A percentile compares a stretch with the other conserved stretches of the same genome.
Evolutionary conservation across 1,284 basidiomycete species (phyloP).

Genomic region (Cyathus pygmaeus): DNA sequence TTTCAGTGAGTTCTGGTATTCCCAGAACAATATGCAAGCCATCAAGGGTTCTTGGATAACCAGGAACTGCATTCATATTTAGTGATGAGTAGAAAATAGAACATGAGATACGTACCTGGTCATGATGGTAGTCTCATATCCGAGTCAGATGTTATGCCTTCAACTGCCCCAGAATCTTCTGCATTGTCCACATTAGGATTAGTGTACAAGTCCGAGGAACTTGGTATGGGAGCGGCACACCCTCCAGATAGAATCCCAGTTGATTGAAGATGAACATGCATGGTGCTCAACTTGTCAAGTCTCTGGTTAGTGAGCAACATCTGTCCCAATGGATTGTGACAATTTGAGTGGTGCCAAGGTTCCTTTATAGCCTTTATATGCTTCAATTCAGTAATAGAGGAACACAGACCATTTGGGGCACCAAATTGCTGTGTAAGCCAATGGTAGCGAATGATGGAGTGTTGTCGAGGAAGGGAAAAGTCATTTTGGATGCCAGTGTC

Average conservation of each 20-base stretch:
- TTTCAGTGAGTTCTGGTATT: slow-evolving; percentile 18
- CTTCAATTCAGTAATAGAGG: slow-evolving; percentile 8
- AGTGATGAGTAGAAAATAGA: too few species aligned
- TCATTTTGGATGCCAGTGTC: slow-evolving; percentile 45
- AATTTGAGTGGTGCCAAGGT: slow-evolving; percentile 20
- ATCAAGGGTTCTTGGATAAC: too few species aligned
- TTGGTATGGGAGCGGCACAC: too few species aligned
- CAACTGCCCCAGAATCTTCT: too few species aligned
- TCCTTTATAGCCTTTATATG: slow-evolving; percentile 44
- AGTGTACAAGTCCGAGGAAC: too few species aligned
- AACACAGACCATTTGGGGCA: slow-evolving; percentile 30
- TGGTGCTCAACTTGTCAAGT: neutral
- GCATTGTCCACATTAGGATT: too few species aligned
- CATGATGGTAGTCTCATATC: too few species aligned
- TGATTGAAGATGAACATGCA: neutral
- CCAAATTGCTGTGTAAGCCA: slow-evolving; percentile 45
- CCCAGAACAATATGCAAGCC: too few species aligned
- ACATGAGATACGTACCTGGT: too few species aligned
- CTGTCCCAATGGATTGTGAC: neutral
- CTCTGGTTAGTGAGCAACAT: neutral
- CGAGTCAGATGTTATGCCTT: too few species aligned
- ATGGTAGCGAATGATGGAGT: slow-evolving; percentile 53
- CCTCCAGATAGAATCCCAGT: too few species aligned
- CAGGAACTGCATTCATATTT: too few species aligned
- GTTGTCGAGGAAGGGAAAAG: slow-evolving; percentile 47